These are phyloP conservation scores for Rhizopogon vulgaris DNA, from an alignment of 768 basidiomycete genomes.

Conservation along the genomic window DNA sequence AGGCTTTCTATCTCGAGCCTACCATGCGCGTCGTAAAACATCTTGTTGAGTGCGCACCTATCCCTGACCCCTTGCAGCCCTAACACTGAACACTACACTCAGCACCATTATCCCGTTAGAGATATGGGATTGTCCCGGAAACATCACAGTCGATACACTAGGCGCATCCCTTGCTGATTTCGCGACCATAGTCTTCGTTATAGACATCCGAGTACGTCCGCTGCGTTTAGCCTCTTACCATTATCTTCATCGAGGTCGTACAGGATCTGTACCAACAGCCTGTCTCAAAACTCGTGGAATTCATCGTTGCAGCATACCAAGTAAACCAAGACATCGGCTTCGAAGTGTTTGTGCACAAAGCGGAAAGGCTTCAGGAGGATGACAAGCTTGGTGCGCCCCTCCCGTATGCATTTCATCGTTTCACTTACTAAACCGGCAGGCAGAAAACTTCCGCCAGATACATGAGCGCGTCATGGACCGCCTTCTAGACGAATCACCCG, in stretches of 20 bases:
- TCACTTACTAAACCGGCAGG: conserved; percentile 1
- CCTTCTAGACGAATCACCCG: conserved; percentile 66
- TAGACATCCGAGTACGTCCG: conserved; percentile 83
- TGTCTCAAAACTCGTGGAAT: conserved; percentile 74
- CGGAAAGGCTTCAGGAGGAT: conserved; percentile 85
- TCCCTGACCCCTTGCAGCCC: neutral
- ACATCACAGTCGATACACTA: conserved; percentile 73
- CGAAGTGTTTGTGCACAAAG: conserved; percentile 94
- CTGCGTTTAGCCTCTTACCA: conserved; percentile 5
- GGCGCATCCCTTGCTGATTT: conserved; percentile 73
- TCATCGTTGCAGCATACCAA: conserved; percentile 71
- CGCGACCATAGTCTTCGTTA: conserved; percentile 84
- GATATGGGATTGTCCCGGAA: conserved; percentile 94
- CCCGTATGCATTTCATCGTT: neutral
- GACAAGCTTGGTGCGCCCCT: conserved; percentile 71
- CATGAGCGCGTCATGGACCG: conserved; percentile 83
- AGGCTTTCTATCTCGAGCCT: conserved; percentile 86
- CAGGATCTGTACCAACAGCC: conserved; percentile 84
- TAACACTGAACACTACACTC: neutral
- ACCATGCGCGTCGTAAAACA: conserved; percentile 74
- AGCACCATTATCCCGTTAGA: conserved; percentile 91
- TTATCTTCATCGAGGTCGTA: neutral
- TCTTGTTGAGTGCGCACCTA: conserved; percentile 65
- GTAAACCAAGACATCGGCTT: conserved; percentile 73
- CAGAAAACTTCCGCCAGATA: conserved; percentile 90